phyloP scores from a whole-genome alignment of 257 asterid genomes.

The Solanum rostratum region DNA sequence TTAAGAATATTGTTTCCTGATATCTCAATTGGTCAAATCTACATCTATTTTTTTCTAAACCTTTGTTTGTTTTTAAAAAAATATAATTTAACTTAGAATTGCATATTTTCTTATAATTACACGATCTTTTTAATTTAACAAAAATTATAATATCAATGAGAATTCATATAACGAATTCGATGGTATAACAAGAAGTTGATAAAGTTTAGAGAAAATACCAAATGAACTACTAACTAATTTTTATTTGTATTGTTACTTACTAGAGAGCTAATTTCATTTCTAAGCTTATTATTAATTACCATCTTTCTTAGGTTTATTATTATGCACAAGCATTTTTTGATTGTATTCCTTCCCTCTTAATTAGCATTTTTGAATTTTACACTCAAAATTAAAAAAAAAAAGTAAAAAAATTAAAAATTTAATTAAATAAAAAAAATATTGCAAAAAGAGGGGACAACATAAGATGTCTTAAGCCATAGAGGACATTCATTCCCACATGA shows the following conservation, averaged over 20 bases:
- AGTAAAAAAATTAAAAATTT: neutral
- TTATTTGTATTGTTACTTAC: neutral
- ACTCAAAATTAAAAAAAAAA: too few relatives aligned
- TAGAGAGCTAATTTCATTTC: neutral
- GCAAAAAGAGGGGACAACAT: neutral
- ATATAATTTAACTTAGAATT: too few relatives aligned
- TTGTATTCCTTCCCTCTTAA: too few relatives aligned
- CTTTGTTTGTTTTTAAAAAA: too few relatives aligned
- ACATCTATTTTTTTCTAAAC: too few relatives aligned
- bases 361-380: too few relatives aligned
- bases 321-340: neutral
- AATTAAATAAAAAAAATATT: neutral
- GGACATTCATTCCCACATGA: neutral
- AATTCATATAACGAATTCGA: neutral
- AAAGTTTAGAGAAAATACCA: neutral
- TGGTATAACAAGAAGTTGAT: neutral
- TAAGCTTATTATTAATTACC: neutral
- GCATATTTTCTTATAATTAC: too few relatives aligned
- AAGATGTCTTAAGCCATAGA: neutral
- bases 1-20: too few relatives aligned
- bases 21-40: too few relatives aligned
- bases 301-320: neutral
- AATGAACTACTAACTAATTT: neutral
- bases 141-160: too few relatives aligned
- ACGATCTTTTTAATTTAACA: too few relatives aligned